These are phyloP conservation scores for Sclerotinia spermophila DNA, from an alignment of 2,329 filamentous ascomycete species.

Conservation along the genomic window DNA sequence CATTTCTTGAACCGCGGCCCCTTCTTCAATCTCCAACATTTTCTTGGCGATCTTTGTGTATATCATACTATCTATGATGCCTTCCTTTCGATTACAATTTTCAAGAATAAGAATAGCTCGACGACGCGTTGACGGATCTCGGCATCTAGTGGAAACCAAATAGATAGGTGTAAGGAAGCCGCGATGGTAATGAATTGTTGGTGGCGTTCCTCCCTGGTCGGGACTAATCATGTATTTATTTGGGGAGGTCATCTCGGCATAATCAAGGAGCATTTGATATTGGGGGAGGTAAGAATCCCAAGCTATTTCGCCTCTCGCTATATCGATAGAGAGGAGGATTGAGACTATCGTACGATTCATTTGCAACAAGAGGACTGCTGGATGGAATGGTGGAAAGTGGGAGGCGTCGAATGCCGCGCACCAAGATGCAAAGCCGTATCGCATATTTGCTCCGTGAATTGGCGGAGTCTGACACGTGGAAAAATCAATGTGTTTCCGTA, in stretches of 20 bases:
- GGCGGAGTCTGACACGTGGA: neutral
- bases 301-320: neutral
- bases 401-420: conserved; percentile 2
- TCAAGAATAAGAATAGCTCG: neutral
- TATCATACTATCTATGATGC: conserved; percentile 4
- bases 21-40: conserved; percentile 11
- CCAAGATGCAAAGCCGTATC: neutral
- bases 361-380: neutral
- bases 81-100: conserved; percentile 4
- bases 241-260: neutral
- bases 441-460: neutral
- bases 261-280: conserved; percentile 1
- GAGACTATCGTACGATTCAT: neutral
- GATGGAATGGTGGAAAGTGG: neutral
- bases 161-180: conserved; percentile 7
- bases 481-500: neutral
- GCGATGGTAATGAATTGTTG: conserved; percentile 1
- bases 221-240: neutral
- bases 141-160: neutral
- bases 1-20: conserved; percentile 1
- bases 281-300: neutral
- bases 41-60: neutral
- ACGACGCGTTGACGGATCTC: conserved; percentile 1
- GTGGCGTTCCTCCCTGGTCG: neutral
- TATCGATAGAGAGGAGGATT: neutral